Evolutionary conservation across 2,329 filamentous ascomycete species (phyloP).

Genomic region (Beauveria brongniartii): DNA sequence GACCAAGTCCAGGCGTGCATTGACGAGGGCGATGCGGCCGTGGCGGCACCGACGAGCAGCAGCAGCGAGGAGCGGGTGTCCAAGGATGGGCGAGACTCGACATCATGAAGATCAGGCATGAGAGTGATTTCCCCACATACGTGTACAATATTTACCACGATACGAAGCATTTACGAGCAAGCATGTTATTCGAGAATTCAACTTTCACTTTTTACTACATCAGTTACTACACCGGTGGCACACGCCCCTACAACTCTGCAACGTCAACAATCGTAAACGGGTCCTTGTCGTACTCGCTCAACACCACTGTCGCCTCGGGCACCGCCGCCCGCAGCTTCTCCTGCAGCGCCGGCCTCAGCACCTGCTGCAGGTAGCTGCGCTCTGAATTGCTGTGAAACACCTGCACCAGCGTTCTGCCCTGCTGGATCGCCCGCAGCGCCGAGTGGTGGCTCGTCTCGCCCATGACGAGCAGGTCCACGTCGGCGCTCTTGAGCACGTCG

Average conservation of each 20-base stretch:
- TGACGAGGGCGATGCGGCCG: conserved; percentile 44
- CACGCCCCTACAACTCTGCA: conserved; percentile 23
- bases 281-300: conserved; percentile 77
- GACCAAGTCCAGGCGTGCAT: conserved; percentile 45
- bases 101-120: not conserved
- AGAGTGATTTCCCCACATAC: not conserved
- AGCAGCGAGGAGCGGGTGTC: conserved; percentile 12
- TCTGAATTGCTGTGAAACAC: conserved; percentile 94
- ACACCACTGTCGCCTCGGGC: conserved; percentile 51
- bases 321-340: conserved; percentile 44
- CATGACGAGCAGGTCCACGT: conserved; percentile 77
- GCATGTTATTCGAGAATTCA: not conserved
- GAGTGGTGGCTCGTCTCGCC: conserved; percentile 94
- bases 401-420: conserved; percentile 72
- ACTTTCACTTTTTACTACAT: not conserved
- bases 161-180: not conserved
- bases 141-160: not conserved
- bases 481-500: conserved; percentile 59
- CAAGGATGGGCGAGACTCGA: conserved; percentile 14
- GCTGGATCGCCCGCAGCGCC: conserved; percentile 76
- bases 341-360: conserved; percentile 60
- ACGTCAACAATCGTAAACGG: conserved; percentile 72
- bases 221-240: not conserved
- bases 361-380: conserved; percentile 66
- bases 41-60: conserved; percentile 18